These are phyloP conservation scores for Diddensiella santjacobensis DNA, from an alignment of 805 yeast genomes.

Conservation along the genomic window DNA sequence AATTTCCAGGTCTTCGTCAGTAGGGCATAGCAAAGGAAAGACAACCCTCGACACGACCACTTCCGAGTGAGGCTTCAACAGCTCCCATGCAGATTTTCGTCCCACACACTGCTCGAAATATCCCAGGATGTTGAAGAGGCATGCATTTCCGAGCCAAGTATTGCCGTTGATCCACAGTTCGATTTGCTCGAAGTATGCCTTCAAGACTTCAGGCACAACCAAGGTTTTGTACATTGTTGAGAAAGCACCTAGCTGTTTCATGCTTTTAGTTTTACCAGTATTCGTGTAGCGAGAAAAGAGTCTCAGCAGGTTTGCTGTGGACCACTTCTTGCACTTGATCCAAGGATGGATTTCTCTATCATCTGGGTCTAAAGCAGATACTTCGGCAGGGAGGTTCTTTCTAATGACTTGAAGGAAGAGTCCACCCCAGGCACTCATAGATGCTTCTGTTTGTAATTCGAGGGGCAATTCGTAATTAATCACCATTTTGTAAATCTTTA, in stretches of 20 bases:
- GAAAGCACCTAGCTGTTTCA: slow-evolving; percentile 51
- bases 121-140: slow-evolving; percentile 59
- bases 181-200: slow-evolving; percentile 59
- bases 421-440: slow-evolving; percentile 61
- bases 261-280: slow-evolving; percentile 34
- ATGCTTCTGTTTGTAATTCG: slow-evolving; percentile 51
- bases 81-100: slow-evolving; percentile 59
- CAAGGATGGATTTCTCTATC: slow-evolving; percentile 54
- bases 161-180: slow-evolving; percentile 66
- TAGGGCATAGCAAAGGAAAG: slow-evolving; percentile 70
- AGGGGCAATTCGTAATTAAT: slow-evolving; percentile 66
- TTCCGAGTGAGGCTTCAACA: slow-evolving; percentile 61
- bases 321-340: slow-evolving; percentile 85
- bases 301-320: slow-evolving; percentile 71
- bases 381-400: slow-evolving; percentile 53
- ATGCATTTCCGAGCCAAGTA: slow-evolving; percentile 67
- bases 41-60: slow-evolving; percentile 66
- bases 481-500: slow-evolving; percentile 75
- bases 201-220: slow-evolving; percentile 70
- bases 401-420: slow-evolving; percentile 68
- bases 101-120: slow-evolving; percentile 61
- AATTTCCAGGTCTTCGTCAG: slow-evolving; percentile 60
- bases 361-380: slow-evolving; percentile 47
- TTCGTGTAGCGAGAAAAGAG: slow-evolving; percentile 58
- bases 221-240: slow-evolving; percentile 49